Evolutionary conservation across 108 stramenopile species (phyloP), one percentile per base, ranked within the genome.

Genomic region (Stephanodiscus minutulus): DNA sequence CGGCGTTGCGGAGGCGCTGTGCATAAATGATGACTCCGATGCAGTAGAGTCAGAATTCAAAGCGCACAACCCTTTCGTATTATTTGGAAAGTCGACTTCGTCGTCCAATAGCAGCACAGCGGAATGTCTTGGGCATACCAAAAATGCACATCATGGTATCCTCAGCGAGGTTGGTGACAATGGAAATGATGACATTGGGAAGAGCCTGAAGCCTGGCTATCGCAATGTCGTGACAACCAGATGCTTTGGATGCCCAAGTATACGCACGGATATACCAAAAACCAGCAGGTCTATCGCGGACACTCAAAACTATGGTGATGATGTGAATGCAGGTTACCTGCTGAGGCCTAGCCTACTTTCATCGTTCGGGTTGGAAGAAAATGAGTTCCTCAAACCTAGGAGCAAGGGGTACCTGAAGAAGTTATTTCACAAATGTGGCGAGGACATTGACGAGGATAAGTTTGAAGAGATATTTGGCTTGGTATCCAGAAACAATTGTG

Each of bases 241-340:
- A 24, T 64, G 46, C 17, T 89, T 88, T 76, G 91, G 91, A 18
- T 67, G 73, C 18, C 91, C 91, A 8, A 73, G 58, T 25, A 85
- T 91, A 22, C 72, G 91, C 20, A 74, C 60, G 11, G 88, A 91
- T 54, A 88, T 89, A 29, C 86, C 84, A 18, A 66, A 83, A 18
- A 78, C 82, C 57, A 77, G 73, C 18, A 46, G 62, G 6, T 87
- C 85, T 8, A 73, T 91, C 15, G 88, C 88, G 15, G 88, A 91
- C 55, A 48, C 62, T n/a, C 88, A 88, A 64, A 91, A 91, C 59
- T 91, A 89, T 59, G 91, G 91, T 5, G 88, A 91, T 53, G 86
- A 87, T 64, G 72, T 76, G 20, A 80, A 57, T 56, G 85, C 85
- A 10, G 46, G 55, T 22, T 77, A 65, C 20, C 64, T 82, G 46